Conservation (phyloP, 2,329 filamentous ascomycete genomes). For the Pezizomycotina sp. region DNA sequence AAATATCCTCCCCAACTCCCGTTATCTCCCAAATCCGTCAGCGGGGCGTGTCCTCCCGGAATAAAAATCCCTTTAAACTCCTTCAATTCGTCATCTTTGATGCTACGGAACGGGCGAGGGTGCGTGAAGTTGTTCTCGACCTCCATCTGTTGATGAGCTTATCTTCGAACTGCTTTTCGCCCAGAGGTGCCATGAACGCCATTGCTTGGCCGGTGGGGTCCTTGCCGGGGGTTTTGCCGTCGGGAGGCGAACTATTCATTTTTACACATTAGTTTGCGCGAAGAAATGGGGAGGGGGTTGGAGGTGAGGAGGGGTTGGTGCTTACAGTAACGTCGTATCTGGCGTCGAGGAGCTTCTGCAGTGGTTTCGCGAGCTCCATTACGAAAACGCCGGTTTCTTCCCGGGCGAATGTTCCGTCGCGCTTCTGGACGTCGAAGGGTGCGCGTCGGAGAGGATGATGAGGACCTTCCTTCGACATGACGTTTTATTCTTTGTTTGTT, state of each 20-base stretch:
- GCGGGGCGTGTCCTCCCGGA: constrained; percentile 33
- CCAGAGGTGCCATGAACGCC: constrained; percentile 33
- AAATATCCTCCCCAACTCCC: no score
- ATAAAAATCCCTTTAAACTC: constrained; percentile 32
- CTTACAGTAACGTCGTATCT: constrained; percentile 35
- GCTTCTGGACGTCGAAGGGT: constrained; percentile 29
- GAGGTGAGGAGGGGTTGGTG: no score
- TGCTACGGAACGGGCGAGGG: constrained; percentile 30
- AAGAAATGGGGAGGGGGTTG: no score
- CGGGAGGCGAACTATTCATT: constrained; percentile 32
- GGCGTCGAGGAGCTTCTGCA: constrained; percentile 28
- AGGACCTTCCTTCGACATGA: constrained; percentile 34
- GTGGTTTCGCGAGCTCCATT: constrained; percentile 30
- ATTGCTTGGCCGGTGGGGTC: constrained; percentile 32
- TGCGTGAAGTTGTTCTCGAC: constrained; percentile 32
- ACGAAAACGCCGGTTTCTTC: constrained; percentile 29
- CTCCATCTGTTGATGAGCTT: constrained; percentile 33
- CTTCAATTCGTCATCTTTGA: constrained; percentile 30
- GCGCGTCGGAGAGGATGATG: constrained; percentile 32
- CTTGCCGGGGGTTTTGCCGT: constrained; percentile 31
- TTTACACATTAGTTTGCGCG: no score
- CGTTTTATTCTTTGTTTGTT: no score
- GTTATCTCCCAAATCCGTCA: no score
- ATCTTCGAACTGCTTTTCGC: constrained; percentile 30
- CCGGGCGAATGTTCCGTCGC: constrained; percentile 23